Evolutionary conservation across 2,329 filamentous ascomycete species (phyloP), one percentile per base, ranked within the genome.

Genomic region (Lachnellula cervina): DNA sequence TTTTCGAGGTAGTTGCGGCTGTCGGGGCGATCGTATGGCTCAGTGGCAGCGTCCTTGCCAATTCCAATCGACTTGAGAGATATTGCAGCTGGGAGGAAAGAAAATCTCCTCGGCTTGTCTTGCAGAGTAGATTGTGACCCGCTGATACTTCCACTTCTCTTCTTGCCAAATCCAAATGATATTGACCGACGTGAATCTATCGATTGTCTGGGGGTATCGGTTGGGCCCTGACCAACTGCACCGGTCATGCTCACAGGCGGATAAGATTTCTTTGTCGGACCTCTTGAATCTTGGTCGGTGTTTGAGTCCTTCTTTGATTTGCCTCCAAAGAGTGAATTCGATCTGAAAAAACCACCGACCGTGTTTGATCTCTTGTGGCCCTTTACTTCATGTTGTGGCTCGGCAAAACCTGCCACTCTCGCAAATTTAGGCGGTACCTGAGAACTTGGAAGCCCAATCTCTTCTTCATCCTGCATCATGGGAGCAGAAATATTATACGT

Each of bases 191-290:
- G 81, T 34, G 83, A 91, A 62, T 92, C 89, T 66, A 89, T 82
- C 1, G 88, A 92, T 42, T 78, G 76, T 48, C 88, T 78, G 9
- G 67, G 62, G 9, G 60, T 62, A 25, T 67, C 66, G 14, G 11
- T 16, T 17, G 59, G 49, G 19, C 59, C 61, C 25, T 48, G 52
- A 35, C 77, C 78, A 48, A 80, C 79, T 5, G 82, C 76, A 71
- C 88, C 82, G 59, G 87, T 83, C 90, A 97, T 95, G 75, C 91
- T 96, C 48, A 93, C 88, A 4, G 93, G 93, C 54, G 93, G 93
- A 67, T 97, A 71, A 13, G 62, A 95, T 61, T 82, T 86, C 69
- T 83, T 86, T 52, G 81, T 75, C 59, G 78, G 74, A 55, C 72
- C 49, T 3, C 57, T 54, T 38, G 8, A 74, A 66, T 68, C 79